A percentile compares a stretch with the other conserved stretches of the same genome.
These are phyloP conservation scores for Xylaria sp. DNA, from an alignment of 2,329 filamentous ascomycete genomes.

Conservation along the genomic window DNA sequence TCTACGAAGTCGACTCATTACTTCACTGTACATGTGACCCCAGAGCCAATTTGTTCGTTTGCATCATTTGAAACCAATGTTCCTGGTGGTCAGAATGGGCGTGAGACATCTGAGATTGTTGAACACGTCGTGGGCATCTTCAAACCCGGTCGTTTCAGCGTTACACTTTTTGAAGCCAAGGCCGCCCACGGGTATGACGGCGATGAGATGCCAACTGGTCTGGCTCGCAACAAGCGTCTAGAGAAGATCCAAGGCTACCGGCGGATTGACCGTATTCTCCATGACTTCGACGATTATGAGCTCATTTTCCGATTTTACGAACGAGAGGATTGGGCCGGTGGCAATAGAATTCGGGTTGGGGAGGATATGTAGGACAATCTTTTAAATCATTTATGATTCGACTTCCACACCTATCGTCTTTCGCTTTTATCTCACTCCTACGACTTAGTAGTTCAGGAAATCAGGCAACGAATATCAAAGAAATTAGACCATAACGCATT, in stretches of 20 bases:
- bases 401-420: conserved; percentile 22
- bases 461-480: neutral
- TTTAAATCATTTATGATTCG: conserved; percentile 13
- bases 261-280: conserved; percentile 92
- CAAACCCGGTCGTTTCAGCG: conserved; percentile 95
- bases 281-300: conserved; percentile 97
- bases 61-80: conserved; percentile 99
- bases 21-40: conserved; percentile 98
- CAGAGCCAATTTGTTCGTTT: conserved; percentile 96
- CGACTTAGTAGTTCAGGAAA: conserved; percentile 2
- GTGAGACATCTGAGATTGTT: conserved; percentile 89
- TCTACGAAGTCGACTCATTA: conserved; percentile 76
- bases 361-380: conserved; percentile 55
- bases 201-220: conserved; percentile 51
- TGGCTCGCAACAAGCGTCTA: conserved; percentile 63
- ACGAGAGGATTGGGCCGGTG: conserved; percentile 77
- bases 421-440: conserved; percentile 23
- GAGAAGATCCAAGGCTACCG: conserved; percentile 88
- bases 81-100: conserved; percentile 85
- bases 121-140: conserved; percentile 96
- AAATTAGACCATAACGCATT: conserved; percentile 23
- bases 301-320: conserved; percentile 97
- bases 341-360: conserved; percentile 63
- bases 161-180: conserved; percentile 96
- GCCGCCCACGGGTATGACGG: conserved; percentile 55